Evolutionary conservation across 352 stramenopile genomes (phyloP), one percentile per base, ranked within the genome.

Genomic region (Globisporangium paddicum): DNA sequence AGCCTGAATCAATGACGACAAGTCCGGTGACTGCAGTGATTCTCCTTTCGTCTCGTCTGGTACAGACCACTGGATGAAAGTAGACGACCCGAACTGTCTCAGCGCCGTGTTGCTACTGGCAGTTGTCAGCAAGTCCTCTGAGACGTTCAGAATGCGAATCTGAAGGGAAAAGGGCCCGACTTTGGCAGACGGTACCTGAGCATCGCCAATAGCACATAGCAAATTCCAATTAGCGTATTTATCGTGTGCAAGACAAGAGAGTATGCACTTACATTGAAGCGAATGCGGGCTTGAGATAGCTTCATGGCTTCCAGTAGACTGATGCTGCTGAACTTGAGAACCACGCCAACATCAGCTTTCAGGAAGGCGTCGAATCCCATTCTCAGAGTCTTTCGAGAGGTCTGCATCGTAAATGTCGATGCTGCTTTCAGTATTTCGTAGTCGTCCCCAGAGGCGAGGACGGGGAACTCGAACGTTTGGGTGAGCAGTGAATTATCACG

Each of bases 111-210:
- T 45, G 34, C 19, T 60, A 25, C 28, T 18, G 16, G 2, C 18
- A 10, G 18, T 42, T 19, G 18, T 34, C 60, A 14, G 74, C 32
- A 32, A 64, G 51, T 19, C 23, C 2, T 18, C 25, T 44, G 62
- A 52, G 1, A n/a, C 19, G 21, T 67, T 65, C 6, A 79, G 14
- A 3, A 70, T 49, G 42, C 69, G 68, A 40, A 87, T 67, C 58
- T 77, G 53, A 0, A 87, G 47, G 4, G 38, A 41, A 47, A 84
- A 79, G 0, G 77, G 77, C 9, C 77, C 77, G 26, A 81, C 61
- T 52, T 68, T 65, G 25, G 67, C 68, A 3, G 73, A 73, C 7
- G 77, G 70, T 25, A 60, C 42, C 55, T 60, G 28, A 14, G 6
- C 46, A 34, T 57, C 3, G 34, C n/a, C 19, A 34, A 19, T 8